Conservation (phyloP, 2,329 filamentous ascomycete genomes). For the Cadophora luteo-olivacea region DNA sequence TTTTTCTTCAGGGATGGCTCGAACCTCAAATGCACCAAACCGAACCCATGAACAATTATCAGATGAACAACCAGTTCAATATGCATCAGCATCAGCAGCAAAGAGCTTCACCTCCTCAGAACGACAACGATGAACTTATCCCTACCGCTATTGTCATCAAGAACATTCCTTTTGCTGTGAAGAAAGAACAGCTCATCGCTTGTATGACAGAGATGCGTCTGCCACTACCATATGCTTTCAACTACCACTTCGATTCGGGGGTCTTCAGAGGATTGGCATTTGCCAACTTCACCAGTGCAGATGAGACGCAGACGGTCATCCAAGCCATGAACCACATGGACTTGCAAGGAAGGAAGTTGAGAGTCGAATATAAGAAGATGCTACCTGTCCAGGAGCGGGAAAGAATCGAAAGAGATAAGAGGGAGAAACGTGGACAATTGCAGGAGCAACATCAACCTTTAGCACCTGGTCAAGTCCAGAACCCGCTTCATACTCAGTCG, state of each 20-base stretch:
- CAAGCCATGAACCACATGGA: slow-evolving; percentile 95
- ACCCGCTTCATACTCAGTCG: slow-evolving; percentile 79
- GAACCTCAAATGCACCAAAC: slow-evolving; percentile 57
- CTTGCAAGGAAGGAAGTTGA: slow-evolving; percentile 89
- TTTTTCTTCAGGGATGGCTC: slow-evolving; percentile 62
- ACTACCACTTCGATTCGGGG: slow-evolving; percentile 98
- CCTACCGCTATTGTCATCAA: slow-evolving; percentile 99
- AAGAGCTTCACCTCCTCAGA: slow-evolving; percentile 28
- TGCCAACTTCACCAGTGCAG: slow-evolving; percentile 95
- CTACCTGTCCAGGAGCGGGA: slow-evolving; percentile 92
- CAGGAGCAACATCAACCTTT: slow-evolving; percentile 94
- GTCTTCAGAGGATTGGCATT: slow-evolving; percentile 96
- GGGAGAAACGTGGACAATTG: slow-evolving; percentile 91
- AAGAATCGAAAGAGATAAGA: slow-evolving; percentile 95
- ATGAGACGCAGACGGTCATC: slow-evolving; percentile 93
- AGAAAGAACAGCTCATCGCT: slow-evolving; percentile 92
- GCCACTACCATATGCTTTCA: slow-evolving; percentile 96
- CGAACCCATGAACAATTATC: slow-evolving; percentile 50
- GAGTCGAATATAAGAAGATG: slow-evolving; percentile 99
- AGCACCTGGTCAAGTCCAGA: slow-evolving; percentile 43
- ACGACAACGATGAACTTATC: slow-evolving; percentile 78
- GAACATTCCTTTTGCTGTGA: slow-evolving; percentile 98
- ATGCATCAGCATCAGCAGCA: slow-evolving; percentile 24
- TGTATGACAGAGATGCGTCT: slow-evolving; percentile 95
- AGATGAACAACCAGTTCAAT: slow-evolving; percentile 47